These are phyloP conservation scores for Suhomyces vadensis DNA, from an alignment of 805 yeast species.

Conservation along the genomic window DNA sequence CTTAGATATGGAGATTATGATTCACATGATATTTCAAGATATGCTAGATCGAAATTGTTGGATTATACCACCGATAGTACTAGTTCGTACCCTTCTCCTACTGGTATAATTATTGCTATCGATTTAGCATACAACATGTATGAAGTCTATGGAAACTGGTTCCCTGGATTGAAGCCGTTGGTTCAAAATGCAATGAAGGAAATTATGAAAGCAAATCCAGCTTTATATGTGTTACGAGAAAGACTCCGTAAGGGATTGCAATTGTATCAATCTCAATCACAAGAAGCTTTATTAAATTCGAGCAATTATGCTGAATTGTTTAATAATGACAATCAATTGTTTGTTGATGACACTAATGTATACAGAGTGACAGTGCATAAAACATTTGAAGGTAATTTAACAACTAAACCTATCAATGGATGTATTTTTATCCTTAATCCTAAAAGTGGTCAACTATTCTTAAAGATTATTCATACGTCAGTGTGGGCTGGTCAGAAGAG, in stretches of 20 bases:
- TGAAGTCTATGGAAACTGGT: slow-evolving; percentile 97
- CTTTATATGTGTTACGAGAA: slow-evolving; percentile 86
- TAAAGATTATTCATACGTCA: slow-evolving; percentile 88
- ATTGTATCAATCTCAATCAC: slow-evolving; percentile 89
- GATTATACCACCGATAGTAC: slow-evolving; percentile 90
- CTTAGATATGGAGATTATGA: slow-evolving; percentile 96
- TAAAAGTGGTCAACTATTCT: slow-evolving; percentile 82
- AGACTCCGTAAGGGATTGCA: slow-evolving; percentile 93
- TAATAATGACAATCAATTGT: slow-evolving; percentile 77
- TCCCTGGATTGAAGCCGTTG: slow-evolving; percentile 88
- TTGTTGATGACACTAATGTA: slow-evolving; percentile 92
- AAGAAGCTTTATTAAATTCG: slow-evolving; percentile 86
- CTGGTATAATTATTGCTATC: slow-evolving; percentile 87
- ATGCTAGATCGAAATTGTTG: slow-evolving; percentile 86
- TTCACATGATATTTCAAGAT: slow-evolving; percentile 93
- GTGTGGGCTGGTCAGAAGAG: slow-evolving; percentile 98
- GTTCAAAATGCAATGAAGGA: slow-evolving; percentile 91
- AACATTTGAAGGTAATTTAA: slow-evolving; percentile 88
- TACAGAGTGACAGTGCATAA: slow-evolving; percentile 89
- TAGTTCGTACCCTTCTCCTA: slow-evolving; percentile 86
- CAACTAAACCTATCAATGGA: slow-evolving; percentile 93
- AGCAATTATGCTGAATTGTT: slow-evolving; percentile 88
- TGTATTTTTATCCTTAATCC: slow-evolving; percentile 89
- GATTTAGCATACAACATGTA: slow-evolving; percentile 95
- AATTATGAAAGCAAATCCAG: slow-evolving; percentile 93